Evolutionary conservation across 345 rosid species (phyloP), one percentile per base, ranked within the genome.

Genomic region (Kandelia obovata): DNA sequence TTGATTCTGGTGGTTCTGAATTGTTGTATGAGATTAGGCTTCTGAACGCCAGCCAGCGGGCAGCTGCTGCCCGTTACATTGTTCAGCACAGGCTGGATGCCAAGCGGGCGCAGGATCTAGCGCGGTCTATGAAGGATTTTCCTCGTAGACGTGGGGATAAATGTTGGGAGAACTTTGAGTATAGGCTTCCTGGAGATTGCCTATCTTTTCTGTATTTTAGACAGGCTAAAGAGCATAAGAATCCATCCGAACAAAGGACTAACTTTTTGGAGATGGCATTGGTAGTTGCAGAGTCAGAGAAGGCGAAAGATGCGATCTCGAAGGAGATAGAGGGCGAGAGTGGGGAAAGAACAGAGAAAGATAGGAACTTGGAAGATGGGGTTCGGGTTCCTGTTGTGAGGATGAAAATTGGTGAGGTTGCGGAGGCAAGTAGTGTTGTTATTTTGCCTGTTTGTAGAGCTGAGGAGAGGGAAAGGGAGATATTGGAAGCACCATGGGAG

Each of bases 111-210:
- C 82, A 77, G 58, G 98, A 94, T 51, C 67, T 91, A 4, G 98
- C 98, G 2, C 80, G 93, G 4, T 83, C 97, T 1, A 76, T 89
- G 51, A 94, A 94, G 78, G 98, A 94, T 77, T 94, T 74, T 67
- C 97, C 98, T 2, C 83, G 91, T 15, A 82, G 97, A 62, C 81
- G 85, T 4, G 87, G 87, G 10, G 96, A 91, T 10, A 80, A 62
- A 57, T 79, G 77, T 0, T 91, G 87, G 90, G 74, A 67, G 58
- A 76, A 71, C 55, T 94, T 91, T 59, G 84, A 94, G 57, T 91
- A 87, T 59, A 62, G 67, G 0, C 75, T 77, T 3, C 93, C 98
- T 0, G 96, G 97, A 7, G 98, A 94, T 65, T 89, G 97, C 65
- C 77, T 91, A 21, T 69, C 96, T 5, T 94, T 85, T 68, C 80